Conservation (phyloP, 805 yeast genomes). For the Cyberlindnera meyerae region DNA sequence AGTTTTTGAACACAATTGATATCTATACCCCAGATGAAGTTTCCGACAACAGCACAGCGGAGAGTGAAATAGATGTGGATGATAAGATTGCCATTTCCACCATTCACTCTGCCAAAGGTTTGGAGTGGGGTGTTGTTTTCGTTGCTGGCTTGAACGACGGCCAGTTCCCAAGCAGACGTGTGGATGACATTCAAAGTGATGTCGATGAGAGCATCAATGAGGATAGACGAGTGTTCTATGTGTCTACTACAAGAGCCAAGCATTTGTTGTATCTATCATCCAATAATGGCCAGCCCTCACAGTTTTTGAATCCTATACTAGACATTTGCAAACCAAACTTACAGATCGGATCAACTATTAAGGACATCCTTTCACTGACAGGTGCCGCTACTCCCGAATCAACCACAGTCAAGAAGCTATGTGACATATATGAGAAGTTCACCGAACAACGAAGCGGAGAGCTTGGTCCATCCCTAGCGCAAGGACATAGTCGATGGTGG, state of each 20-base stretch:
- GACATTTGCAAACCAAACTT: too few species aligned
- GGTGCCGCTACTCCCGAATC: neutral
- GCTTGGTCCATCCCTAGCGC: too few species aligned
- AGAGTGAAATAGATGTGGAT: slow-evolving; percentile 20
- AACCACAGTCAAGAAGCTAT: neutral
- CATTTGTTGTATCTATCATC: slow-evolving; percentile 40
- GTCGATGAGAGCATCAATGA: slow-evolving; percentile 46
- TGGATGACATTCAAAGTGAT: slow-evolving; percentile 15
- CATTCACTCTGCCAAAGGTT: slow-evolving; percentile 88
- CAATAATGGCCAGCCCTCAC: slow-evolving; percentile 7
- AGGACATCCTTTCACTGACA: too few species aligned
- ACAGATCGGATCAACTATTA: too few species aligned
- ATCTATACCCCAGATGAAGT: slow-evolving; percentile 28
- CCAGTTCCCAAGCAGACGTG: slow-evolving; percentile 53
- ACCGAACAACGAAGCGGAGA: slow-evolving; percentile 15
- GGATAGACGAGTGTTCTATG: slow-evolving; percentile 82
- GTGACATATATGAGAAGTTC: neutral
- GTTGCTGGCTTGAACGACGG: slow-evolving; percentile 70
- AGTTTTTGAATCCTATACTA: slow-evolving; percentile 14
- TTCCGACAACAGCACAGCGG: too few species aligned
- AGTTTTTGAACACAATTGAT: slow-evolving; percentile 33
- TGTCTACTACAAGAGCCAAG: slow-evolving; percentile 84
- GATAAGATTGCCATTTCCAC: slow-evolving; percentile 61
- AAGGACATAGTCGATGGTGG: too few species aligned
- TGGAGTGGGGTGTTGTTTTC: slow-evolving; percentile 93